phyloP scores from a whole-genome alignment of 805 yeast genomes.

The Saccharomycopsis sp. region DNA sequence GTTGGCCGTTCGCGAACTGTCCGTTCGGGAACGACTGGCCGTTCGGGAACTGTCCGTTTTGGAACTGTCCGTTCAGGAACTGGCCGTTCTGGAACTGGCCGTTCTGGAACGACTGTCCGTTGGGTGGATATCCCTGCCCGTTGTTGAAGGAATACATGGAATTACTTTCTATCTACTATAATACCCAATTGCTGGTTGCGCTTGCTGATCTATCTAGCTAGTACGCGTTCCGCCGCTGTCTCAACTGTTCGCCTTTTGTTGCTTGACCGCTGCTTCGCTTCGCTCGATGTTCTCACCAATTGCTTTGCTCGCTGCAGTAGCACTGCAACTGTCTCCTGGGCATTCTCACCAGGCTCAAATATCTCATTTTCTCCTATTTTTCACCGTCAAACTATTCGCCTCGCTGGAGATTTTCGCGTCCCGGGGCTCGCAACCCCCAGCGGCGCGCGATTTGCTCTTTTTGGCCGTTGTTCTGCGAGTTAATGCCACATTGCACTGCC shows the following conservation, averaged over 20 bases:
- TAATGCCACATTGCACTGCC: too few relatives aligned
- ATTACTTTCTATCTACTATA: too few relatives aligned
- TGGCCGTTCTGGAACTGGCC: slow-evolving; percentile 15
- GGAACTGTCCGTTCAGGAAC: slow-evolving; percentile 3
- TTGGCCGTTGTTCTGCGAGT: background rate
- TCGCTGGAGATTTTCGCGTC: too few relatives aligned
- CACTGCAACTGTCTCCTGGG: too few relatives aligned
- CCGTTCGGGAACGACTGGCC: slow-evolving; percentile 14
- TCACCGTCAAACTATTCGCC: background rate
- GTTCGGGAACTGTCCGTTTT: background rate
- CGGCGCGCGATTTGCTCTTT: background rate
- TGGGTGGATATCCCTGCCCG: background rate
- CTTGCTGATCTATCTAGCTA: too few relatives aligned
- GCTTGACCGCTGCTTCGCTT: too few relatives aligned
- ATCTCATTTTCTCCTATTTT: slow-evolving; percentile 2
- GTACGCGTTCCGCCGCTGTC: too few relatives aligned
- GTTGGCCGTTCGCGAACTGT: slow-evolving; percentile 12
- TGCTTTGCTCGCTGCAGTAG: too few relatives aligned
- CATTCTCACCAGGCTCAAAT: background rate
- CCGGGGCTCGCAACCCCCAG: too few relatives aligned
- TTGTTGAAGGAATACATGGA: background rate
- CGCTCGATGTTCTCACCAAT: too few relatives aligned
- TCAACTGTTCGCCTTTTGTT: too few relatives aligned
- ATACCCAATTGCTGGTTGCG: too few relatives aligned
- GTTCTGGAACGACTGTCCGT: slow-evolving; percentile 12